These are phyloP conservation scores for Boletus sp. DNA, from an alignment of 1,284 basidiomycete genomes.

Conservation along the genomic window DNA sequence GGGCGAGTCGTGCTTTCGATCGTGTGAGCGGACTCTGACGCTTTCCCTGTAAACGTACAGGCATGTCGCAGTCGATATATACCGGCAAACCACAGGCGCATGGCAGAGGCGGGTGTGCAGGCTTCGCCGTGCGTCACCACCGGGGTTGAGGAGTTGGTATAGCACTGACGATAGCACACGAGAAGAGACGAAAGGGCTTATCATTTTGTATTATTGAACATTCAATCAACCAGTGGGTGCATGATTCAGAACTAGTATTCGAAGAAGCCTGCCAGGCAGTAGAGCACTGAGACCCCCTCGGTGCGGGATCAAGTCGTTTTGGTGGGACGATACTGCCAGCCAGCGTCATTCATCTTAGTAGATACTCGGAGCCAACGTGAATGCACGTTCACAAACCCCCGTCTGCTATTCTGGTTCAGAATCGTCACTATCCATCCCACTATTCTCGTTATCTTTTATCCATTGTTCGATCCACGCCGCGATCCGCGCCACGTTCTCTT, in stretches of 20 bases:
- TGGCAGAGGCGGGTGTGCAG: constrained; percentile 16
- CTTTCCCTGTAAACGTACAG: background rate
- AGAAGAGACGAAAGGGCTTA: background rate
- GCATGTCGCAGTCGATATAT: constrained; percentile 7
- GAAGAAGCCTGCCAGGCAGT: no score
- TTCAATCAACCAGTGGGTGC: background rate
- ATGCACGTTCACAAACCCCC: background rate
- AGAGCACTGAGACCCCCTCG: no score
- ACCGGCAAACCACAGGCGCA: background rate
- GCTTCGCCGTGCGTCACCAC: background rate
- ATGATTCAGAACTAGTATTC: no score
- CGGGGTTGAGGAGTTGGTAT: background rate
- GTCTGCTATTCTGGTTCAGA: constrained; percentile 7
- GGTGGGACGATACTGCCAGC: background rate
- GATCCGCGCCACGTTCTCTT: constrained; percentile 83
- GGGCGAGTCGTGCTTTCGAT: constrained; percentile 3
- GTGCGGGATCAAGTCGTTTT: no score
- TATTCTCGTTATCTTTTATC: constrained; percentile 49
- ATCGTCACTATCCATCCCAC: background rate
- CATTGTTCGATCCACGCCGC: constrained; percentile 83
- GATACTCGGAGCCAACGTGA: background rate
- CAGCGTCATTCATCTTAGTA: no score
- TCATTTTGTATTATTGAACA: background rate
- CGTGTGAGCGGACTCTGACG: background rate
- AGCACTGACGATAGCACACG: background rate